Evolutionary conservation across 1,284 basidiomycete species (phyloP).

Genomic region (Cutaneotrichosporon cutaneum): DNA sequence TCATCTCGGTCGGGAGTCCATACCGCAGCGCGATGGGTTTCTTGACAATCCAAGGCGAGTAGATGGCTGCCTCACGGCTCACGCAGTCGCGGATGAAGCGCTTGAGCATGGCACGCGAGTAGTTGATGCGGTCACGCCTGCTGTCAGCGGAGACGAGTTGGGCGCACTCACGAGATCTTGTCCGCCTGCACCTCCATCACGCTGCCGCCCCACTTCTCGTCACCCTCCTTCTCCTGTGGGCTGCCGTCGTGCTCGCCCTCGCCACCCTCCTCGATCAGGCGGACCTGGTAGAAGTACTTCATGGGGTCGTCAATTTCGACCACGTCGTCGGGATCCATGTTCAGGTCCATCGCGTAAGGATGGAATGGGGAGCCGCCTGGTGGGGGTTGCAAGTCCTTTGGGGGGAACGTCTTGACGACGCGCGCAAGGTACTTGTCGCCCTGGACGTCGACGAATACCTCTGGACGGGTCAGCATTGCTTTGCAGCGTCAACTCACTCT

Average conservation of each 20-base stretch:
- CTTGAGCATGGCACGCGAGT: slow-evolving; percentile 93
- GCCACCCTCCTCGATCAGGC: slow-evolving; percentile 58
- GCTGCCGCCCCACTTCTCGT: slow-evolving; percentile 57
- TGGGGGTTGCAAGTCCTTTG: slow-evolving; percentile 58
- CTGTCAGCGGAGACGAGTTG: not conserved
- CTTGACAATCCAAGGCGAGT: slow-evolving; percentile 93
- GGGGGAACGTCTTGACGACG: slow-evolving; percentile 41
- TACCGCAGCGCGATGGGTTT: slow-evolving; percentile 75
- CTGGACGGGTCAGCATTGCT: slow-evolving; percentile 54
- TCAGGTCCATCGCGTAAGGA: slow-evolving; percentile 74
- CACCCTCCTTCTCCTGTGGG: slow-evolving; percentile 55
- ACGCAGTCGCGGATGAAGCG: slow-evolving; percentile 94
- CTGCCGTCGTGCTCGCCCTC: slow-evolving; percentile 31
- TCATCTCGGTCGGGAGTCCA: slow-evolving; percentile 78
- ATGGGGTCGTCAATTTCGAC: slow-evolving; percentile 71
- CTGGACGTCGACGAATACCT: slow-evolving; percentile 75
- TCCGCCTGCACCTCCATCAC: slow-evolving; percentile 76
- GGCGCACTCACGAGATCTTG: slow-evolving; percentile 67
- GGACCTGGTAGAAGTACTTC: slow-evolving; percentile 83
- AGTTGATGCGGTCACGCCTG: slow-evolving; percentile 89
- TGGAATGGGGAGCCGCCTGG: slow-evolving; percentile 30
- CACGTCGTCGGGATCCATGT: slow-evolving; percentile 69
- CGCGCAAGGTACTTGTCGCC: slow-evolving; percentile 67
- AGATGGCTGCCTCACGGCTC: slow-evolving; percentile 82
- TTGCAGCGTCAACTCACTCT: slow-evolving; percentile 59